A percentile compares a stretch with the other conserved stretches of the same genome.
Evolutionary conservation across 768 basidiomycete genomes (phyloP).

Genomic region (Suillus cothurnatus): DNA sequence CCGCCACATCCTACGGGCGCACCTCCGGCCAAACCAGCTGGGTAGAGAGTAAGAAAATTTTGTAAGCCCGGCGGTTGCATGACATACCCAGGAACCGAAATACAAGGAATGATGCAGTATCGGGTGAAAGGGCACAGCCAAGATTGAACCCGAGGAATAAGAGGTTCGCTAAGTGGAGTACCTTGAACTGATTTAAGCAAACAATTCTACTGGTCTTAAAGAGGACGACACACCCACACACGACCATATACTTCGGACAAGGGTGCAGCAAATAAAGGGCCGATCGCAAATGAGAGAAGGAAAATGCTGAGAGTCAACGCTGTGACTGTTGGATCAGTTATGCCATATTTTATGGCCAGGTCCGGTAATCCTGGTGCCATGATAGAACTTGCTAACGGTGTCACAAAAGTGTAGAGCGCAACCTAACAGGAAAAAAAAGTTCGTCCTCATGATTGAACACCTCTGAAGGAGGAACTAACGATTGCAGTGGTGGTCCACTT

Average conservation of each 20-base stretch:
- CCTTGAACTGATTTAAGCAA: slow-evolving; percentile 41
- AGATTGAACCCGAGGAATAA: not conserved
- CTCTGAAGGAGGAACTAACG: slow-evolving; percentile 41
- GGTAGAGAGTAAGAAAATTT: not conserved
- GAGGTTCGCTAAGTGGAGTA: slow-evolving; percentile 38
- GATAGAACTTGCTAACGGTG: not conserved
- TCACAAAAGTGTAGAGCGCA: not conserved
- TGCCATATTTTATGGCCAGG: not conserved
- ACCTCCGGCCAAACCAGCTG: slow-evolving; percentile 65
- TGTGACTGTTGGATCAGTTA: not conserved
- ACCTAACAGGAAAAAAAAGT: not conserved
- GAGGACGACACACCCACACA: slow-evolving; percentile 39
- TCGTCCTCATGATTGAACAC: too few relatives aligned
- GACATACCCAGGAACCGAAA: slow-evolving; percentile 69
- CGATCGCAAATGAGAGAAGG: not conserved
- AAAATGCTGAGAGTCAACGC: not conserved
- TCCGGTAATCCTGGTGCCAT: not conserved
- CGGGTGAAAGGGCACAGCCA: slow-evolving; percentile 65
- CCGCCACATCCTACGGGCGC: slow-evolving; percentile 68
- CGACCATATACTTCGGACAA: slow-evolving; percentile 36
- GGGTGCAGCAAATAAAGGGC: not conserved
- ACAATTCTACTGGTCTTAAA: not conserved
- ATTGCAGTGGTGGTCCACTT: not conserved
- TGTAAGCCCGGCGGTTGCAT: not conserved
- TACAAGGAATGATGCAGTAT: slow-evolving; percentile 51